These are phyloP conservation scores for Botryococcus braunii DNA, from an alignment of 163 green algal genomes.

Conservation along the genomic window DNA sequence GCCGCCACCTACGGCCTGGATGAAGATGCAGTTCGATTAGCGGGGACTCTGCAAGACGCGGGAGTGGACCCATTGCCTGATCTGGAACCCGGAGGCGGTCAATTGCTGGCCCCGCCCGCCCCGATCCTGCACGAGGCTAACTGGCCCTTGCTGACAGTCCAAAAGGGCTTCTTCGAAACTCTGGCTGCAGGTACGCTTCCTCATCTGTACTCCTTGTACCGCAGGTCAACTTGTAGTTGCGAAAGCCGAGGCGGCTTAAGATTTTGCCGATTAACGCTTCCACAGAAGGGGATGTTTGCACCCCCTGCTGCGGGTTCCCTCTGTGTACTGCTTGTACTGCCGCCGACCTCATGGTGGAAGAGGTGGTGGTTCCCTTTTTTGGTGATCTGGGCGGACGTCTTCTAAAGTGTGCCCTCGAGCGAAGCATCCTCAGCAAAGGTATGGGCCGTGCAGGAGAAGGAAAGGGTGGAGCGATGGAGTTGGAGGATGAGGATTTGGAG, in stretches of 20 bases:
- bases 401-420: no score
- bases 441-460: slow-evolving; percentile 1
- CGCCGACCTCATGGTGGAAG: no score
- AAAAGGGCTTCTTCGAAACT: slow-evolving; percentile 96
- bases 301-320: no score
- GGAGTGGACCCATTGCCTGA: slow-evolving; percentile 30
- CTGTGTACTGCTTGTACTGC: no score
- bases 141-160: slow-evolving; percentile 95
- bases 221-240: no score
- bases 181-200: no score
- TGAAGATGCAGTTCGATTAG: slow-evolving; percentile 62
- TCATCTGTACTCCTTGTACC: no score
- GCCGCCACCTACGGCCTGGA: slow-evolving; percentile 77
- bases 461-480: slow-evolving; percentile 14
- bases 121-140: slow-evolving; percentile 82
- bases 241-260: no score
- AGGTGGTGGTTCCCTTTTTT: no score
- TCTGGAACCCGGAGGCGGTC: slow-evolving; percentile 15
- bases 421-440: background rate
- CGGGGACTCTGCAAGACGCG: slow-evolving; percentile 74
- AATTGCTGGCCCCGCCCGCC: slow-evolving; percentile 53
- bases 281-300: no score
- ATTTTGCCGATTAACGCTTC: no score
- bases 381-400: no score
- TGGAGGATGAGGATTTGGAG: slow-evolving; percentile 48